phyloP scores from a whole-genome alignment of 1,139 yeast species.

The Pichia sp. region DNA sequence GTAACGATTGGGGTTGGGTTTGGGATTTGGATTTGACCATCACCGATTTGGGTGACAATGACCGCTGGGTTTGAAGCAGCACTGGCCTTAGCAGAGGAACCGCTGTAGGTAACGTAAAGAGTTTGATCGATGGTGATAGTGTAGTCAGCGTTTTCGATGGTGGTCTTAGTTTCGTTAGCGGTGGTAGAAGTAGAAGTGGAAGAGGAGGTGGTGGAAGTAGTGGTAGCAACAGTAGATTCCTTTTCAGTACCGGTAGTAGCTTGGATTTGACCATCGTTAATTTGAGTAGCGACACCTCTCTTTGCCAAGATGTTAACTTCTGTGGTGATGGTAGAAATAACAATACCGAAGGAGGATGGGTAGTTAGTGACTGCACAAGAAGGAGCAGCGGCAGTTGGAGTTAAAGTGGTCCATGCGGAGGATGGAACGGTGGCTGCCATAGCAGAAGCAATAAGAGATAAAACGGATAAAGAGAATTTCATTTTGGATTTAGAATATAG shows the following conservation, averaged over 20 bases:
- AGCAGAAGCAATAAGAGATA: slow-evolving; percentile 48
- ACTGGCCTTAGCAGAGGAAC: slow-evolving; percentile 32
- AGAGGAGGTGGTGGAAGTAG: slow-evolving; percentile 8
- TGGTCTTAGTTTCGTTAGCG: slow-evolving; percentile 32
- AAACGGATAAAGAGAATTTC: slow-evolving; percentile 36
- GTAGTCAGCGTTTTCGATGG: slow-evolving; percentile 33
- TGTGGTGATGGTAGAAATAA: slow-evolving; percentile 51
- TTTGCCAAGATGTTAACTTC: slow-evolving; percentile 32
- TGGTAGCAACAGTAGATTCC: not conserved
- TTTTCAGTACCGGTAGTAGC: slow-evolving; percentile 38
- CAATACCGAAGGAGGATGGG: slow-evolving; percentile 61
- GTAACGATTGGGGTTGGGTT: slow-evolving; percentile 16
- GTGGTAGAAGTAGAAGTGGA: not conserved
- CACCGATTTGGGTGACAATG: slow-evolving; percentile 38
- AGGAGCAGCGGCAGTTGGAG: slow-evolving; percentile 51
- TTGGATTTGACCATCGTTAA: slow-evolving; percentile 31
- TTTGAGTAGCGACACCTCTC: slow-evolving; percentile 30
- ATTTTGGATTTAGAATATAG: slow-evolving; percentile 16
- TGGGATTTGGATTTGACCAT: slow-evolving; percentile 43
- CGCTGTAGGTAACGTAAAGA: slow-evolving; percentile 31
- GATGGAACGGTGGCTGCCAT: slow-evolving; percentile 66
- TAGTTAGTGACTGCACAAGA: slow-evolving; percentile 58
- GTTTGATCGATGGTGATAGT: slow-evolving; percentile 32
- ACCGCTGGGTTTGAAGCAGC: slow-evolving; percentile 22
- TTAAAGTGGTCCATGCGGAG: slow-evolving; percentile 70